A percentile compares a stretch with the other conserved stretches of the same genome.
Conservation (phyloP, 1,284 basidiomycete species). For the Fistulinella cinereoalba region DNA sequence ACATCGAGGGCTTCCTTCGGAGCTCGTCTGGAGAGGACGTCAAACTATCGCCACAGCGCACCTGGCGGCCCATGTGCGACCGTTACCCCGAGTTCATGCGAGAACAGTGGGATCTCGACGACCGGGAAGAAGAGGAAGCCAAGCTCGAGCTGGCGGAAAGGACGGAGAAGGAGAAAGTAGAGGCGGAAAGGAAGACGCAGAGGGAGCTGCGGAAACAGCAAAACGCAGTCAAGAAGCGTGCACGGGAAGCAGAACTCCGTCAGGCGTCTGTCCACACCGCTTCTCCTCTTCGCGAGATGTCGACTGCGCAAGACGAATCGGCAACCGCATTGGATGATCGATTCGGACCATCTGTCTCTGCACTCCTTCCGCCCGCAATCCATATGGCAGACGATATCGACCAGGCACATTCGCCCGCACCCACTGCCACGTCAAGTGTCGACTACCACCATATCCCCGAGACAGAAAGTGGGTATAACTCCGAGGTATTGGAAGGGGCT, state of each 20-base stretch:
- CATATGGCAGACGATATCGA: slow-evolving; percentile 26
- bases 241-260: slow-evolving; percentile 35
- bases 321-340: slow-evolving; percentile 20
- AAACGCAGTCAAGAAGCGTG: slow-evolving; percentile 50
- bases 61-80: slow-evolving; percentile 76
- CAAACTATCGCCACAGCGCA: slow-evolving; percentile 38
- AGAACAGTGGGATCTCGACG: slow-evolving; percentile 74
- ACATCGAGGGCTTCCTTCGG: slow-evolving; percentile 64
- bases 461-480: slow-evolving; percentile 48
- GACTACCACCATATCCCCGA: slow-evolving; percentile 38
- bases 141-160: slow-evolving; percentile 40
- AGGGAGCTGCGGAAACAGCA: slow-evolving; percentile 50
- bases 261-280: slow-evolving; percentile 25
- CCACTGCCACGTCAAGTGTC: slow-evolving; percentile 46
- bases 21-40: slow-evolving; percentile 33
- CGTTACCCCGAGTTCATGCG: slow-evolving; percentile 76
- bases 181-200: slow-evolving; percentile 49
- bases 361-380: slow-evolving; percentile 20
- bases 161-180: slow-evolving; percentile 42
- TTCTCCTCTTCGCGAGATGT: slow-evolving; percentile 29
- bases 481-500: slow-evolving; percentile 36
- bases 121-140: slow-evolving; percentile 60
- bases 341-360: slow-evolving; percentile 24
- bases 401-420: slow-evolving; percentile 46
- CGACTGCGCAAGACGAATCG: slow-evolving; percentile 23